Evolutionary conservation across 116 monocot species (phyloP), one percentile per base, ranked within the genome.

Genomic region (Phalaenopsis hybrid): DNA sequence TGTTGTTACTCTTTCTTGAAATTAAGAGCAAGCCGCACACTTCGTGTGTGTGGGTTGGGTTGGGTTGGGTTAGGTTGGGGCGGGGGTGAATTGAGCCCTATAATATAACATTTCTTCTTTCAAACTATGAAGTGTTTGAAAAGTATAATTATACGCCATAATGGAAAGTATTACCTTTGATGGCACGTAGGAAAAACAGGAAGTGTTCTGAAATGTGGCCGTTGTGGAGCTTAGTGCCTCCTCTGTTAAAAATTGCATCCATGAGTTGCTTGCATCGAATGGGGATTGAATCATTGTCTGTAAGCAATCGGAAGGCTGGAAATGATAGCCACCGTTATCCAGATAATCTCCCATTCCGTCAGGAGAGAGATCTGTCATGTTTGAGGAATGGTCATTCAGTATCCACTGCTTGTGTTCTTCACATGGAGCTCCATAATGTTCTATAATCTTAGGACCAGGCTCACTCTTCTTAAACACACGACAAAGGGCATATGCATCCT

Each of bases 231-330:
- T 70, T 44, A 90, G 86, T 20, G 88, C 88, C n/a, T 96, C 91
- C 68, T 94, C 94, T 9, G 77, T 74, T 8, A 94, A 85, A 74
- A 86, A 92, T 82, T 94, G 94, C 92, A 92, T 98, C 97, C 97
- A 93, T 21, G 85, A 85, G 44, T 81, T 82, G 70, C 86, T 89
- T 15, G 52, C 76, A 16, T 78, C 52, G 0, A 80, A 57, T 18
- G 81, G 46, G n/a, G 74, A 61, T 8, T 82, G 85, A 28, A 79
- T 65, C 49, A 63, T 80, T 1, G 48, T 80, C 31, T 80, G 61
- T 34, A 75, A 68, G 77, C 74, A 78, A 37, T 50, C 82, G 0
- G 91, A 77, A 0, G 65, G 49, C 9, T 58, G 88, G 44, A 88
- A 86, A 46, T 81, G 74, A 81, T 83, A 88, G 49, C 63, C 68